Conservation (phyloP, 805 yeast genomes). For the Komagataella populi region DNA sequence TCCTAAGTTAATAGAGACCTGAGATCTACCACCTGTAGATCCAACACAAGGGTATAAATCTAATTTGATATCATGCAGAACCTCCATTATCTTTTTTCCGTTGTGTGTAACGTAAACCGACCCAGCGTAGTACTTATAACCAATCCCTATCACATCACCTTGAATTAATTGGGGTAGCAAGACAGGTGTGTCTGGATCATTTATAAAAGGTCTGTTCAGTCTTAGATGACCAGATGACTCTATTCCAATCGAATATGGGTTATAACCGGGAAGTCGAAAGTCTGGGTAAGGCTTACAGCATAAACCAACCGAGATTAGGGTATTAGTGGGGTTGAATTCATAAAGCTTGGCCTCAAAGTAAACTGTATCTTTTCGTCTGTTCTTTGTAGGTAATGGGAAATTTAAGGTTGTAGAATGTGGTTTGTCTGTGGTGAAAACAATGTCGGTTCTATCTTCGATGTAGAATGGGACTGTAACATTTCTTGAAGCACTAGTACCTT, state of each 20-base stretch:
- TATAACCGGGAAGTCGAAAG: conserved; percentile 64
- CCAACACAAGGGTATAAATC: conserved; percentile 45
- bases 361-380: conserved; percentile 32
- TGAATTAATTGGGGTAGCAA: conserved; percentile 37
- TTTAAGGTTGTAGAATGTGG: conserved; percentile 15
- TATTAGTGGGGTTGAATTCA: conserved; percentile 24
- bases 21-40: conserved; percentile 29
- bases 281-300: conserved; percentile 64
- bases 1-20: conserved; percentile 53
- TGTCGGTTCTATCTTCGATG: conserved; percentile 19
- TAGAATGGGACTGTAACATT: conserved; percentile 10
- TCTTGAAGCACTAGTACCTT: conserved; percentile 1
- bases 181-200: conserved; percentile 26
- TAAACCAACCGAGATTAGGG: conserved; percentile 51
- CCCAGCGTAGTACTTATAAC: conserved; percentile 33
- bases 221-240: conserved; percentile 63
- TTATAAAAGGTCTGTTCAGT: conserved; percentile 48
- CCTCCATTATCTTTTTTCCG: conserved; percentile 38
- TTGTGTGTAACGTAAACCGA: conserved; percentile 40
- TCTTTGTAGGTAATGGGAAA: conserved; percentile 19
- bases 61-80: conserved; percentile 30
- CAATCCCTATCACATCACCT: conserved; percentile 44
- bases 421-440: conserved; percentile 11
- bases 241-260: conserved; percentile 55
- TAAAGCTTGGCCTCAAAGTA: conserved; percentile 54